Evolutionary conservation across 2,329 filamentous ascomycete genomes (phyloP).

Genomic region (Sclerotinia borealis): DNA sequence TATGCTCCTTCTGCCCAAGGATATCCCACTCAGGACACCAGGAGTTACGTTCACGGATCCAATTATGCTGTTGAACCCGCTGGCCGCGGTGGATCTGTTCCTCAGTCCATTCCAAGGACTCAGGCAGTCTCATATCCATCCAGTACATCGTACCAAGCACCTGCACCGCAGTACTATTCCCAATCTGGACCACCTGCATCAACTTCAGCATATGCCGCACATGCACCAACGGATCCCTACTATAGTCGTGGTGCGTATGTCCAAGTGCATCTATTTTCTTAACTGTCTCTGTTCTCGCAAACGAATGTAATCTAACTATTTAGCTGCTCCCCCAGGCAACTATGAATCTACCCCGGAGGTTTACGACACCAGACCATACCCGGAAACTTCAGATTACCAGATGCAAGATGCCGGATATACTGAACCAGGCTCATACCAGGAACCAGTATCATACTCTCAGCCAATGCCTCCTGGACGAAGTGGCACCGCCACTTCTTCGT

Average conservation of each 20-base stretch:
- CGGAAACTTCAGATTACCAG: constrained; percentile 16
- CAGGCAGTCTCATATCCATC: constrained; percentile 16
- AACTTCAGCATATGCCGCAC: constrained; percentile 34
- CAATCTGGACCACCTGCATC: constrained; percentile 32
- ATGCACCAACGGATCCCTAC: constrained; percentile 44
- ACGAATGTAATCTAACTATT: constrained; percentile 31
- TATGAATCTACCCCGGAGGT: constrained; percentile 19
- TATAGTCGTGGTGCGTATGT: constrained; percentile 55
- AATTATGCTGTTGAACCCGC: constrained; percentile 21
- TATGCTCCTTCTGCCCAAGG: constrained; percentile 11
- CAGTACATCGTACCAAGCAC: constrained; percentile 16
- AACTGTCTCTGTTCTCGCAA: constrained; percentile 14
- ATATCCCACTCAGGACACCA: constrained; percentile 24
- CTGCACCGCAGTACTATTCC: constrained; percentile 23
- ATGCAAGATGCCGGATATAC: constrained; percentile 14
- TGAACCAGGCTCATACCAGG: constrained; percentile 20
- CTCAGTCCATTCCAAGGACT: constrained; percentile 16
- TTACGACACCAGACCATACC: constrained; percentile 24
- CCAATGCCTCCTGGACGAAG: constrained; percentile 21
- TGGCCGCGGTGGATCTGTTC: constrained; percentile 14
- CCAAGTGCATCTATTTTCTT: constrained; percentile 21
- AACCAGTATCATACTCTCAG: constrained; percentile 22
- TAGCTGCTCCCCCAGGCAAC: constrained; percentile 26
- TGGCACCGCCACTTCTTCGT: constrained; percentile 23
- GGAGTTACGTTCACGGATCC: constrained; percentile 28